Percentiles rank a stretch among this genome's conserved stretches.
phyloP scores from a whole-genome alignment of 129 eudicot genomes.

The Smallanthus sonchifolius region DNA sequence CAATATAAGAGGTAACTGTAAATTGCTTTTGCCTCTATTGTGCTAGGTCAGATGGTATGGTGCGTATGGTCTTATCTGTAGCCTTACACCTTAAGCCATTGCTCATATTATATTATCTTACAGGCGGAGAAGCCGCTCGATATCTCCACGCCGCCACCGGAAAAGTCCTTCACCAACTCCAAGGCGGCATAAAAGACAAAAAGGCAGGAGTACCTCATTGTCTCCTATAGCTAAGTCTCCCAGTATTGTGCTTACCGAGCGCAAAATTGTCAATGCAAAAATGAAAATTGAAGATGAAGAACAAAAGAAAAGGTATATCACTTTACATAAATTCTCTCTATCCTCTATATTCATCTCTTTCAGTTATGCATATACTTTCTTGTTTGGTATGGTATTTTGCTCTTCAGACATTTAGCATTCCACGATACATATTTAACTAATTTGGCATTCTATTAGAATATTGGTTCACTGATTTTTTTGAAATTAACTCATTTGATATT shows the following conservation, averaged over 20 bases:
- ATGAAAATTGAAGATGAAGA: constrained; percentile 76
- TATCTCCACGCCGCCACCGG: constrained; percentile 65
- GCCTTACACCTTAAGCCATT: constrained; percentile 13
- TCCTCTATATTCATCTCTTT: background rate
- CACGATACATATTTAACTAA: constrained; percentile 8
- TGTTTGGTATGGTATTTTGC: background rate
- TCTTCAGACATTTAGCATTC: background rate
- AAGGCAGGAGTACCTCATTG: constrained; percentile 52
- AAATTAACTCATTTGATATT: background rate
- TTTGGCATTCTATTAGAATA: background rate
- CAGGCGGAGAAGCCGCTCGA: constrained; percentile 85
- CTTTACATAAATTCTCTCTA: constrained; percentile 11
- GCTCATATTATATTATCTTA: constrained; percentile 40
- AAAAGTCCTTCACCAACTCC: constrained; percentile 65
- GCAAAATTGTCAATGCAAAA: constrained; percentile 60
- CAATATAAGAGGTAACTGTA: constrained; percentile 79
- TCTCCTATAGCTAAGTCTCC: constrained; percentile 57
- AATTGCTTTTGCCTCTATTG: constrained; percentile 44
- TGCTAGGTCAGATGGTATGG: constrained; percentile 41
- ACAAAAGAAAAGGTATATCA: constrained; percentile 81
- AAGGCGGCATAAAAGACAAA: constrained; percentile 53
- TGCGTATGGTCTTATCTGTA: constrained; percentile 24
- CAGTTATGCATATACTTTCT: background rate
- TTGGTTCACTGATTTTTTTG: background rate
- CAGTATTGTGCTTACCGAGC: constrained; percentile 51